Conservation (phyloP, 163 green algal genomes). For the Chlamydomonas reinhardtii region DNA sequence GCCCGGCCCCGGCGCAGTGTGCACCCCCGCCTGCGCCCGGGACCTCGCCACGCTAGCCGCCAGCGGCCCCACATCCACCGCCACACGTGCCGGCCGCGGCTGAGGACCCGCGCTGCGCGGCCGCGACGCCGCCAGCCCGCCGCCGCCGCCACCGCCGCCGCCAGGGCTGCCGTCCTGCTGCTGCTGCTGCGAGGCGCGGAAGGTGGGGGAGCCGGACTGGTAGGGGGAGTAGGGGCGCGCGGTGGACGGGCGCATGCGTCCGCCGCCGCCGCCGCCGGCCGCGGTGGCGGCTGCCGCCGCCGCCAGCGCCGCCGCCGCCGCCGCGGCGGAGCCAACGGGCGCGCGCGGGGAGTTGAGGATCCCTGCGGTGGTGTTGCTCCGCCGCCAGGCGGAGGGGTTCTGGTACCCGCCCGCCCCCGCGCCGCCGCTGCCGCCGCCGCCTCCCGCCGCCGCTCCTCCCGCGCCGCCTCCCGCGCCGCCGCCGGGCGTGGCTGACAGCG, state of each 20-base stretch:
- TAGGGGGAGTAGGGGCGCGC: too few species aligned
- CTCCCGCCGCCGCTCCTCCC: background rate
- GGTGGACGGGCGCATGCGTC: too few species aligned
- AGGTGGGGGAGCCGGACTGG: background rate
- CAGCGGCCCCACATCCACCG: conserved; percentile 35
- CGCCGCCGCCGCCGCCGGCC: too few species aligned
- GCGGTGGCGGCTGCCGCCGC: background rate
- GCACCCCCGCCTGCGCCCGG: conserved; percentile 25
- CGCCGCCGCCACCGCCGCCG: background rate
- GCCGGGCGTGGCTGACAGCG: too few species aligned
- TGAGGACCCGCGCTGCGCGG: conserved; percentile 19
- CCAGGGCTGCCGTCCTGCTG: background rate
- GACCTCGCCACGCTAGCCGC: conserved; percentile 24
- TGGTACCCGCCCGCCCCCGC: background rate
- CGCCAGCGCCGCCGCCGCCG: background rate
- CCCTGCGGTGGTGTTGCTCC: background rate
- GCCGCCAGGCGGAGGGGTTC: conserved; percentile 36
- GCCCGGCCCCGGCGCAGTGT: background rate
- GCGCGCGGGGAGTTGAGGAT: background rate
- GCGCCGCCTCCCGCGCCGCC: too few species aligned
- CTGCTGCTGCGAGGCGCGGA: background rate
- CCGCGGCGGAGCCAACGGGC: background rate
- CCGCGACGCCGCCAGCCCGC: background rate
- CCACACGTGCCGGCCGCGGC: conserved; percentile 34
- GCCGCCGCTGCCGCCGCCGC: background rate